These are phyloP conservation scores for Fusarium nanum DNA, from an alignment of 2,329 filamentous ascomycete species.

Conservation along the genomic window DNA sequence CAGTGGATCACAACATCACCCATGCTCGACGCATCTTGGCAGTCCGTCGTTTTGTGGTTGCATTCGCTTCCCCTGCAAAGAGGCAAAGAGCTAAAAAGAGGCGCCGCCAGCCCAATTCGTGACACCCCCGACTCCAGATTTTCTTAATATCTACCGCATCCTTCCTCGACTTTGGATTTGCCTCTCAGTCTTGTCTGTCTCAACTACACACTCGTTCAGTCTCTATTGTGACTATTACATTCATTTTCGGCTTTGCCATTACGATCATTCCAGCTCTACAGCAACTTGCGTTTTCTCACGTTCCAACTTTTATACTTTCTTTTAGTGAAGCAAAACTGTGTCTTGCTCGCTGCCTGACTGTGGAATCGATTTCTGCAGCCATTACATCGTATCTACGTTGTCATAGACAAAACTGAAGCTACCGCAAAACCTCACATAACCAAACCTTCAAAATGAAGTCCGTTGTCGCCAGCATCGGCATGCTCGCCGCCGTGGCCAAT, in stretches of 20 bases:
- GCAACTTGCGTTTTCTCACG: conserved; percentile 36
- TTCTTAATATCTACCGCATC: conserved; percentile 47
- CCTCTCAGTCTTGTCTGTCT: conserved; percentile 41
- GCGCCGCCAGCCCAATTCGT: conserved; percentile 37
- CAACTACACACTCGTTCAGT: conserved; percentile 43
- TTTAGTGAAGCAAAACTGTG: conserved; percentile 49
- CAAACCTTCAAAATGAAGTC: conserved; percentile 61
- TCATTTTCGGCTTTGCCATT: conserved; percentile 46
- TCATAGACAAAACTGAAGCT: conserved; percentile 44
- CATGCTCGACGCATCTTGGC: conserved; percentile 40
- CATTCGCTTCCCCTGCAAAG: conserved; percentile 37
- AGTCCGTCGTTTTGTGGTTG: conserved; percentile 47
- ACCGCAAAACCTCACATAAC: conserved; percentile 19
- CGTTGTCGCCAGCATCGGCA: conserved; percentile 56
- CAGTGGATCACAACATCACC: conserved; percentile 37
- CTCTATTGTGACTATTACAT: conserved; percentile 47
- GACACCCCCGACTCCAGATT: conserved; percentile 38
- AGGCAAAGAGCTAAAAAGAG: conserved; percentile 41
- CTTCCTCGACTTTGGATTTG: conserved; percentile 36
- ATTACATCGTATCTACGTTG: conserved; percentile 36
- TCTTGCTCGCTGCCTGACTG: conserved; percentile 44
- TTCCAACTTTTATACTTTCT: conserved; percentile 41
- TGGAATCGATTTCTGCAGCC: conserved; percentile 51
- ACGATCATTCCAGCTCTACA: conserved; percentile 47
- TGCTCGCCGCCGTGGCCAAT: conserved; percentile 60